Base-by-base conservation (phyloP, 176 grass and related monocot genomes). In the Secale cereale region DNA sequence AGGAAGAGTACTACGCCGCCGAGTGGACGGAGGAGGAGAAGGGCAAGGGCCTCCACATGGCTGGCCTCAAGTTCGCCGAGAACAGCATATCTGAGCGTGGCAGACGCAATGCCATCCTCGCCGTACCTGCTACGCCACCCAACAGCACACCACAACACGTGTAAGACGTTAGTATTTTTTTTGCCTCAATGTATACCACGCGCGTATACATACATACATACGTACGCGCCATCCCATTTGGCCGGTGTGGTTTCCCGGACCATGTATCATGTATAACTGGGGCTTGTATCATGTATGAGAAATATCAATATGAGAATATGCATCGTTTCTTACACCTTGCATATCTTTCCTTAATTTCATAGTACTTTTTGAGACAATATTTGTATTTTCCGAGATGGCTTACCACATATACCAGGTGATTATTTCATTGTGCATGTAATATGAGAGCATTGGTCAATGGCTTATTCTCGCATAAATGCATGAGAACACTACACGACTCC, bases 11-110 rank as follows among this genome's bases (percentile, higher is more conserved):
- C 84, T 97, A 97, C 9, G 68, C 19, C 0, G 31, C 66, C 1
- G 94, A 97, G 86, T 97, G 90, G 88, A 87, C 45, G 14, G 90
- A 97, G 10, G 88, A 87, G 70, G 95, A 97, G 82, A 92, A 84
- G 72, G 66, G 76, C 67, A 82, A 78, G 17, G 95, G 92, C 0
- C 86, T 94, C 61, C 86, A 97, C 45, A 7, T 41, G 0, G 73
- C 74, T 4, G 91, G 94, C 46, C 10, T 92, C 54, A 97, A 92
- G 82, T 97, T 97, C 36, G 88, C 92, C 0, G 87, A 93, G 66
- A 98, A 98, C 70, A 77, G 91, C 85, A 52, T 43, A 1, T 98
- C 95, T 0, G 95, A 98, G 77, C 87, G 92, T 11, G 95, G 95
- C 14, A 87, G 54, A 27, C 85, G 80, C 19, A 78, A 82, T 46